Conservation (phyloP, 306 rosid species). For the Castanopsis chinensis region DNA sequence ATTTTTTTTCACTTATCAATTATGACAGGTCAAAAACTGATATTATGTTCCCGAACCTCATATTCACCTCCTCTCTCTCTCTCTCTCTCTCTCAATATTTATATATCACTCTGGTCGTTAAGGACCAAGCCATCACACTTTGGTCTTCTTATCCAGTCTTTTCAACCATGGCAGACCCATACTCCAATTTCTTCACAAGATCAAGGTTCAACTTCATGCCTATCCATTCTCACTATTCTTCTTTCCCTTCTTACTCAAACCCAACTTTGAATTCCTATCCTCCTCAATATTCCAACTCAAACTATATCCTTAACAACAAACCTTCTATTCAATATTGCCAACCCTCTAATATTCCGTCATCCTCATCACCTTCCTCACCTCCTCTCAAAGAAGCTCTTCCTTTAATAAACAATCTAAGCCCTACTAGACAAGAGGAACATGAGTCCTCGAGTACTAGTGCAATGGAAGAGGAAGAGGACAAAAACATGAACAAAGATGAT, state of each 20-base stretch:
- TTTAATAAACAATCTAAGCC: conserved; percentile 52
- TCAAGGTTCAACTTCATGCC: conserved; percentile 53
- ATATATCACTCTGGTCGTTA: neutral
- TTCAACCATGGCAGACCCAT: conserved; percentile 61
- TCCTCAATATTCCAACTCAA: conserved; percentile 5
- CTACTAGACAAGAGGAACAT: conserved; percentile 8
- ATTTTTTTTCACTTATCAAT: too few species aligned
- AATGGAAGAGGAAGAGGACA: conserved; percentile 11
- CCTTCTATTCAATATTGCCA: conserved; percentile 20
- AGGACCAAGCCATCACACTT: conserved; percentile 17
- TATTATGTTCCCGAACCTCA: too few species aligned
- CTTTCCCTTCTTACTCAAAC: neutral
- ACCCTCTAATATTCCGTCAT: conserved; percentile 1
- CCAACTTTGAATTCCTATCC: neutral
- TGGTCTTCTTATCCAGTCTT: neutral
- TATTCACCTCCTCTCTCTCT: neutral
- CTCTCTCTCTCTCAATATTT: neutral
- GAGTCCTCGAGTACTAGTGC: conserved; percentile 15
- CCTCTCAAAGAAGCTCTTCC: conserved; percentile 62
- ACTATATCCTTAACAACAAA: neutral
- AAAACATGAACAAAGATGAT: conserved; percentile 6
- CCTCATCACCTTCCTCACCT: conserved; percentile 40
- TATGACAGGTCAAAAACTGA: too few species aligned
- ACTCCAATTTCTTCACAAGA: conserved; percentile 38
- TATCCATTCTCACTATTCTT: conserved; percentile 31